A percentile compares a stretch with the other conserved stretches of the same genome.
These are phyloP conservation scores for Viola odorata DNA, from an alignment of 345 rosid species.

Conservation along the genomic window DNA sequence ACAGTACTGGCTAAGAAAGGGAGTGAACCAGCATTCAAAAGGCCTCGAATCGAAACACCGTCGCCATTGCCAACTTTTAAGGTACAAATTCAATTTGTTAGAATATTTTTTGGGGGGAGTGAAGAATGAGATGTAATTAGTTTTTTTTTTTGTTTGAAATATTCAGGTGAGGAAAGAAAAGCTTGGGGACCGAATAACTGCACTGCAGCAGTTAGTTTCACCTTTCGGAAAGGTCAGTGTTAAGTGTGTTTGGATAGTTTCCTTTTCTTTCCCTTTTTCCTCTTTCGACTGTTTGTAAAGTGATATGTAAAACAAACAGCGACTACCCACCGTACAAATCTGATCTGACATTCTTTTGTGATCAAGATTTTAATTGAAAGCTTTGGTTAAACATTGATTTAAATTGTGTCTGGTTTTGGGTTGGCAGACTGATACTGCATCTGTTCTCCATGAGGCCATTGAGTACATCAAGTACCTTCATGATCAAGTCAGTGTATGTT, in stretches of 20 bases:
- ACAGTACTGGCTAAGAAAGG: constrained; percentile 19
- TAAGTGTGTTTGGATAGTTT: constrained; percentile 12
- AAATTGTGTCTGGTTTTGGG: constrained; percentile 12
- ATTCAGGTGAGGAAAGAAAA: constrained; percentile 34
- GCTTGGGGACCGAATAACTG: constrained; percentile 35
- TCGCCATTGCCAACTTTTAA: constrained; percentile 31
- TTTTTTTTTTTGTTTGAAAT: neutral
- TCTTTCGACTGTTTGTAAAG: constrained; percentile 8
- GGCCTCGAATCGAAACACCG: constrained; percentile 30
- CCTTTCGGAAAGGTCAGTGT: constrained; percentile 34
- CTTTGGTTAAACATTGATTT: neutral
- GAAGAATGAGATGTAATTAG: neutral
- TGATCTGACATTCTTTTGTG: constrained; percentile 4
- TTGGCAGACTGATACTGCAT: constrained; percentile 31
- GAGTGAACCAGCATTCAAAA: constrained; percentile 23
- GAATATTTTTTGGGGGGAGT: too few species aligned
- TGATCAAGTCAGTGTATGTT: constrained; percentile 30
- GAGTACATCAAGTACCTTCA: constrained; percentile 33
- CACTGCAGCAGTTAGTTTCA: constrained; percentile 34
- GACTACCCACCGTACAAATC: neutral
- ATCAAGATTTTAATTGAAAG: constrained; percentile 1
- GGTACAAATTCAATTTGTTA: constrained; percentile 6
- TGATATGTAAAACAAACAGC: neutral
- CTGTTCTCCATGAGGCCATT: constrained; percentile 34
- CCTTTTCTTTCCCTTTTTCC: too few species aligned